A percentile compares a stretch with the other conserved stretches of the same genome.
phyloP scores from a whole-genome alignment of 1,284 basidiomycete genomes.

The Ganoderma leucocontextum region DNA sequence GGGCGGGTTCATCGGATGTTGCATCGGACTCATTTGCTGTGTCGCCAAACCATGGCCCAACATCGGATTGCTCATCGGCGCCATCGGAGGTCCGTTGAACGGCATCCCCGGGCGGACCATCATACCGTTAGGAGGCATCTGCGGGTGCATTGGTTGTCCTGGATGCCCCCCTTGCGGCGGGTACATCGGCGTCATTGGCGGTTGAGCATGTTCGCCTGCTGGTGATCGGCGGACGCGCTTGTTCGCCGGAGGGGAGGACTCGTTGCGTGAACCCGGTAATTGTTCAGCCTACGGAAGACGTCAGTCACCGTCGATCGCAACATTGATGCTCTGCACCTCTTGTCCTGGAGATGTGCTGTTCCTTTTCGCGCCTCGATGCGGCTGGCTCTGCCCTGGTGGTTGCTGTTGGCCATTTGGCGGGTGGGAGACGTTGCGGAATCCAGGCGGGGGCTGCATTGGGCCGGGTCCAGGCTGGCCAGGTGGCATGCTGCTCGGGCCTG shows the following conservation, averaged over 20 bases:
- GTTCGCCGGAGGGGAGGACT: conserved; percentile 68
- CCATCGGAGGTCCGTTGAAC: conserved; percentile 36
- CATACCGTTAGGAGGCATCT: conserved; percentile 36
- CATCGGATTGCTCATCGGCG: conserved; percentile 34
- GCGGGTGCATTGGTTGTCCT: conserved; percentile 28
- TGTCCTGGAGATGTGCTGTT: conserved; percentile 76
- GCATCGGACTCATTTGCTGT: conserved; percentile 34
- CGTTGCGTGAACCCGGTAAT: conserved; percentile 51
- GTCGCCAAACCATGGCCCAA: conserved; percentile 33
- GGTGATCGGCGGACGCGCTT: conserved; percentile 70
- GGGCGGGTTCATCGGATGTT: conserved; percentile 38
- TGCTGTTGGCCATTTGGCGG: conserved; percentile 33
- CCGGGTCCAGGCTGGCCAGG: conserved; percentile 36
- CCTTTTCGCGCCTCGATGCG: conserved; percentile 58
- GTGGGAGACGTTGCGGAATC: conserved; percentile 36
- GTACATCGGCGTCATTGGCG: conserved; percentile 43
- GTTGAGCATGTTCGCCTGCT: conserved; percentile 45
- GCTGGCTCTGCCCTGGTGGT: conserved; percentile 37
- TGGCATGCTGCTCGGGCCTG: conserved; percentile 30
- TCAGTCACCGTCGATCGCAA: conserved; percentile 21
- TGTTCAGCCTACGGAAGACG: conserved; percentile 53
- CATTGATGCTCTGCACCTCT: conserved; percentile 53
- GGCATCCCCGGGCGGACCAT: conserved; percentile 42
- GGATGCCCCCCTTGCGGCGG: conserved; percentile 13
- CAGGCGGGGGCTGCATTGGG: conserved; percentile 44